Evolutionary conservation across 352 stramenopile species (phyloP).

Genomic region (Peronospora belbahrii): DNA sequence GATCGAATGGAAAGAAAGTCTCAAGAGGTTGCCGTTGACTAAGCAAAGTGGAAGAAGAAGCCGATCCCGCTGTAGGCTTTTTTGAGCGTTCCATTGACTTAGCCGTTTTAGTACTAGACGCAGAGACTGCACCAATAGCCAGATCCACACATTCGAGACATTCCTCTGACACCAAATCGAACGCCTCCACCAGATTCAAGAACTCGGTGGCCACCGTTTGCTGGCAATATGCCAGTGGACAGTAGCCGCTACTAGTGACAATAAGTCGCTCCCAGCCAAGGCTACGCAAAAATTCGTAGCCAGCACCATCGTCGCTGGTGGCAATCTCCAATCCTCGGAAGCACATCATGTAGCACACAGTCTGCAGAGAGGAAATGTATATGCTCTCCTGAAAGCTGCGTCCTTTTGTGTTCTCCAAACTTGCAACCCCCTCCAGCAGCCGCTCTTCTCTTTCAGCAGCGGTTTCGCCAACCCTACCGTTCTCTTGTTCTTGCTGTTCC

Average conservation of each 20-base stretch:
- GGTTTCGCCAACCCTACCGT: constrained; percentile 11
- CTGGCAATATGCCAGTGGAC: constrained; percentile 68
- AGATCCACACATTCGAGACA: constrained; percentile 70
- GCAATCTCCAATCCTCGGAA: constrained; percentile 90
- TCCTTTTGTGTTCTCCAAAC: constrained; percentile 13
- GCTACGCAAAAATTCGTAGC: constrained; percentile 74
- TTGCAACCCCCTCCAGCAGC: constrained; percentile 23
- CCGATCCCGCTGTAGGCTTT: constrained; percentile 31
- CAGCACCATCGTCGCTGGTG: constrained; percentile 39
- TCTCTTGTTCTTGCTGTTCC: constrained; percentile 8
- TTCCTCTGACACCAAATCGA: constrained; percentile 68
- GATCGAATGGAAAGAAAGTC: constrained; percentile 97
- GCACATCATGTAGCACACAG: constrained; percentile 96
- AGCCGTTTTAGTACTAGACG: constrained; percentile 24
- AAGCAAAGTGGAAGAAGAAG: constrained; percentile 28
- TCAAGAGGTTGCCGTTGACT: constrained; percentile 57
- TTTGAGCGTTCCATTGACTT: constrained; percentile 70
- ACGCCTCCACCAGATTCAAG: constrained; percentile 69
- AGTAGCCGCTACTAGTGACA: constrained; percentile 49
- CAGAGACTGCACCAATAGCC: constrained; percentile 46
- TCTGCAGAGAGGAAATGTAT: constrained; percentile 86
- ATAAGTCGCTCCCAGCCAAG: constrained; percentile 78
- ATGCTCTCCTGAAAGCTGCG: constrained; percentile 58
- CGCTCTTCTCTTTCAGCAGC: constrained; percentile 17
- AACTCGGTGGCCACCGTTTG: constrained; percentile 77